phyloP scores from a whole-genome alignment of 352 stramenopile genomes.

The Halophytophthora polymorphica region DNA sequence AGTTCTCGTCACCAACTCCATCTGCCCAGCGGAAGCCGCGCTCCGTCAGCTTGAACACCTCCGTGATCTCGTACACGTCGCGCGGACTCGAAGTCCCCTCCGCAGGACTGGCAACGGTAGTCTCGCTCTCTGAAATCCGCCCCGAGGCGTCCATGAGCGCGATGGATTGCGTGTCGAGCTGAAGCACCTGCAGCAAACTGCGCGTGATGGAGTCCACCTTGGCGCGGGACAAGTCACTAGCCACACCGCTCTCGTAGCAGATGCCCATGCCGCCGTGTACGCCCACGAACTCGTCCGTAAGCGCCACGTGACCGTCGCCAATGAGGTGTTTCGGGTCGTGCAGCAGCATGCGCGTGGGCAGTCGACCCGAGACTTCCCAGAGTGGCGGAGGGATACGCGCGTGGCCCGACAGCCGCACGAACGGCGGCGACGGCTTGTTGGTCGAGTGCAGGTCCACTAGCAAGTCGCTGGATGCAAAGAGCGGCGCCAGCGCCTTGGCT shows the following conservation, averaged over 20 bases:
- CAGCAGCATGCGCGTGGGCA: slow-evolving; percentile 58
- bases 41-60: slow-evolving; percentile 62
- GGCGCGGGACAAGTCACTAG: slow-evolving; percentile 41
- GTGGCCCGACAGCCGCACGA: slow-evolving; percentile 56
- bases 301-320: slow-evolving; percentile 47
- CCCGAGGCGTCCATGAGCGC: slow-evolving; percentile 17
- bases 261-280: slow-evolving; percentile 53
- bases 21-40: slow-evolving; percentile 54
- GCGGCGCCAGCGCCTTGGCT: slow-evolving; percentile 49
- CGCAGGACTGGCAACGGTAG: neutral
- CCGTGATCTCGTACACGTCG: slow-evolving; percentile 43
- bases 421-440: slow-evolving; percentile 70
- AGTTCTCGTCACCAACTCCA: slow-evolving; percentile 57
- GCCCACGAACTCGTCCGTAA: slow-evolving; percentile 75
- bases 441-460: slow-evolving; percentile 77
- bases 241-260: slow-evolving; percentile 68
- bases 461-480: slow-evolving; percentile 51
- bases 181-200: slow-evolving; percentile 48
- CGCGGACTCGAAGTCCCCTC: neutral
- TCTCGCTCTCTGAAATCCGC: slow-evolving; percentile 1
- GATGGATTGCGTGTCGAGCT: slow-evolving; percentile 35
- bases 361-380: slow-evolving; percentile 27
- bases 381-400: slow-evolving; percentile 20
- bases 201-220: slow-evolving; percentile 44
- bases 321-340: slow-evolving; percentile 62